Evolutionary conservation across 345 rosid species (phyloP).

Genomic region (Pistacia atlantica): DNA sequence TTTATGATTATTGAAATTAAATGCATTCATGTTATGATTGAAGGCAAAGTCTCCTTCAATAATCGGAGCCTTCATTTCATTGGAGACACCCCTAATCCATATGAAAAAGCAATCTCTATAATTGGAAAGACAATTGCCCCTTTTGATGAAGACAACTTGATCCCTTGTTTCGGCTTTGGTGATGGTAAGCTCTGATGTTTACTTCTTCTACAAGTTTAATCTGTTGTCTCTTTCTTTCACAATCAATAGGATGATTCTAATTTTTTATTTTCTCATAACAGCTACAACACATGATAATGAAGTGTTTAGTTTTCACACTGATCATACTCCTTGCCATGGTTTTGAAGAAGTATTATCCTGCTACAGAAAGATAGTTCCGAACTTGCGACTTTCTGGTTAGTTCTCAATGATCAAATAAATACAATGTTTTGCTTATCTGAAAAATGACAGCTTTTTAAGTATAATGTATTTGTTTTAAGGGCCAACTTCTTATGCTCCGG

Average conservation of each 20-base stretch:
- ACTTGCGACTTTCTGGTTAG: slow-evolving; percentile 66
- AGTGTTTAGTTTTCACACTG: slow-evolving; percentile 72
- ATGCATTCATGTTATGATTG: slow-evolving; percentile 20
- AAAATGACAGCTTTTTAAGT: slow-evolving; percentile 11
- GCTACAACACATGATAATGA: slow-evolving; percentile 77
- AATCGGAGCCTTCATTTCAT: slow-evolving; percentile 63
- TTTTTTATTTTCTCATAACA: slow-evolving; percentile 15
- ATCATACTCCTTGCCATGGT: slow-evolving; percentile 77
- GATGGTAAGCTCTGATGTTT: slow-evolving; percentile 47
- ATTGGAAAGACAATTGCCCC: slow-evolving; percentile 80
- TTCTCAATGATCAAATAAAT: neutral
- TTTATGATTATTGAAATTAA: slow-evolving; percentile 14
- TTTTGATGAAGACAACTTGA: slow-evolving; percentile 82
- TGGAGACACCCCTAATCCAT: slow-evolving; percentile 64
- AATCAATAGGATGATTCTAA: neutral
- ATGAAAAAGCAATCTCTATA: slow-evolving; percentile 74
- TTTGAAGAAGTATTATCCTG: slow-evolving; percentile 84
- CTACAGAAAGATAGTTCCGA: slow-evolving; percentile 60
- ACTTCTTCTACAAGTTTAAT: neutral
- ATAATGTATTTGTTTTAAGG: slow-evolving; percentile 38
- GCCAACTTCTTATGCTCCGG: slow-evolving; percentile 79
- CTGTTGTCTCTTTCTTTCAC: neutral
- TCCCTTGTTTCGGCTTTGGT: slow-evolving; percentile 92
- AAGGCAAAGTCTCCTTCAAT: slow-evolving; percentile 60
- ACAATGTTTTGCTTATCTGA: slow-evolving; percentile 1